Conservation (phyloP, 352 stramenopile species). For the Pseudoperonospora humuli region DNA sequence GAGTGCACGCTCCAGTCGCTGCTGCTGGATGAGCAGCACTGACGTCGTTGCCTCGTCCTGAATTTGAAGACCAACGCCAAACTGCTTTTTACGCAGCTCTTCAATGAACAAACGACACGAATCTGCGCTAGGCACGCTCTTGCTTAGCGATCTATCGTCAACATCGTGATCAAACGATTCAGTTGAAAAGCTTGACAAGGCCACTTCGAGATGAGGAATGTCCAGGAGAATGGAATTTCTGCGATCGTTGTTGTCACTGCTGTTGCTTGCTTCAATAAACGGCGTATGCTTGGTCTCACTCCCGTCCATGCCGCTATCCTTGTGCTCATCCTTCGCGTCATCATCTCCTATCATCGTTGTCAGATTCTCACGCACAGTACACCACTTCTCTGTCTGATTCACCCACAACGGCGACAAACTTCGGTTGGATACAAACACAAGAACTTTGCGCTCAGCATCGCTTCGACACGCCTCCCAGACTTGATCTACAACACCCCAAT, state of each 20-base stretch:
- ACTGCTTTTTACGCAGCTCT: conserved; percentile 58
- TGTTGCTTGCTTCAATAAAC: neutral
- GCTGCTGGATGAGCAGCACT: conserved; percentile 65
- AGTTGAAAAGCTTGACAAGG: conserved; percentile 9
- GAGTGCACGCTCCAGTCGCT: conserved; percentile 73
- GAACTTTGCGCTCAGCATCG: conserved; percentile 25
- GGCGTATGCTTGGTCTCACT: neutral
- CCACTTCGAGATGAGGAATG: conserved; percentile 1
- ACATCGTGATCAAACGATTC: neutral
- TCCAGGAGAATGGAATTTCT: conserved; percentile 1
- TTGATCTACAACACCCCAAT: conserved; percentile 12
- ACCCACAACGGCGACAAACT: conserved; percentile 18
- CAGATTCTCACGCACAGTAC: conserved; percentile 11
- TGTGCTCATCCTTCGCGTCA: neutral
- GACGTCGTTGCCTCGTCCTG: conserved; percentile 42
- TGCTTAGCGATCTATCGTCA: neutral
- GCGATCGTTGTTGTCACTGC: neutral
- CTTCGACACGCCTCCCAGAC: conserved; percentile 30
- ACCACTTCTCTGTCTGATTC: conserved; percentile 18
- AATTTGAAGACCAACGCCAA: conserved; percentile 68
- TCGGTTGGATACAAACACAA: conserved; percentile 19
- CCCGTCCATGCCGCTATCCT: neutral
- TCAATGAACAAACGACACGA: conserved; percentile 53
- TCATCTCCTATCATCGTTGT: neutral
- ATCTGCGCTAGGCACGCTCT: neutral